These are phyloP conservation scores for Pyrenochaeta sp. DNA, from an alignment of 2,329 filamentous ascomycete species.

Conservation along the genomic window DNA sequence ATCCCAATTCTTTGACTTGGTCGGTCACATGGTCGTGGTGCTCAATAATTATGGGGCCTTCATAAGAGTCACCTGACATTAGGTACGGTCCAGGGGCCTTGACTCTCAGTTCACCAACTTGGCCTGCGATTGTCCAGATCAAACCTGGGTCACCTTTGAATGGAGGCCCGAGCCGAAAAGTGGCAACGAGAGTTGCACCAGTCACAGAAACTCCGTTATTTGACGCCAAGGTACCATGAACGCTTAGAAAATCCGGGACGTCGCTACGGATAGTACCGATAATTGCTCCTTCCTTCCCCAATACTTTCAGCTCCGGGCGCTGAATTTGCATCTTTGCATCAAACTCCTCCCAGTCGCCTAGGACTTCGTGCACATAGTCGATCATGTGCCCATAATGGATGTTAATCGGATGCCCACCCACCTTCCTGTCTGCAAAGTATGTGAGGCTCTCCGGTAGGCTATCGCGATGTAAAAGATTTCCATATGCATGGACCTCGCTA, in stretches of 20 bases:
- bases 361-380: constrained; percentile 28
- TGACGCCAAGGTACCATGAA: constrained; percentile 44
- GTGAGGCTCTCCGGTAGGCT: constrained; percentile 15
- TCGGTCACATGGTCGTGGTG: constrained; percentile 36
- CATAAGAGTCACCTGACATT: constrained; percentile 9
- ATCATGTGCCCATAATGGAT: constrained; percentile 31
- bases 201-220: constrained; percentile 4
- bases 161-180: constrained; percentile 22
- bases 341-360: constrained; percentile 24
- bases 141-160: constrained; percentile 23
- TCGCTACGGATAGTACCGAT: constrained; percentile 37
- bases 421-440: constrained; percentile 25
- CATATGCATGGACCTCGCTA: constrained; percentile 21
- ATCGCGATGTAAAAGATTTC: constrained; percentile 16
- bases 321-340: constrained; percentile 27
- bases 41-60: constrained; percentile 32
- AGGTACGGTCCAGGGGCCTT: constrained; percentile 57
- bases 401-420: constrained; percentile 25
- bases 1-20: constrained; percentile 44
- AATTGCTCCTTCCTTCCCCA: constrained; percentile 5
- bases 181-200: constrained; percentile 16
- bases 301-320: constrained; percentile 14
- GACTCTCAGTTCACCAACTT: constrained; percentile 24
- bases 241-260: constrained; percentile 57
- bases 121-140: constrained; percentile 23